Base-by-base conservation (phyloP, 257 asterid species). In the Ocimum tenuiflorum region DNA sequence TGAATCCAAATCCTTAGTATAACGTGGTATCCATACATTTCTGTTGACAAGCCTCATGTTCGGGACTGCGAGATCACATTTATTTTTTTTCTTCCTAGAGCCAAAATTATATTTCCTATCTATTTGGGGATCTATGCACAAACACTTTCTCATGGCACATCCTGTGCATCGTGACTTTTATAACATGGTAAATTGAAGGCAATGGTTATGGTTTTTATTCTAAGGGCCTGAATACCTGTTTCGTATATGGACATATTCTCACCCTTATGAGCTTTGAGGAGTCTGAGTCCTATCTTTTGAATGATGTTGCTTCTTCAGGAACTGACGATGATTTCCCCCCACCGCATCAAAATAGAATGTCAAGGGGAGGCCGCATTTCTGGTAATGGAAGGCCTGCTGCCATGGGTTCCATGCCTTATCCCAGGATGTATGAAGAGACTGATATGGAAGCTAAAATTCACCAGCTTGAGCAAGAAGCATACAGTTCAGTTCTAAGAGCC, bases 391-490 rank as follows among this genome's bases (percentile, higher is more conserved):
- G 91, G 80, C 75, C 87, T 53, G 75, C 84, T 64, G 74, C 80
- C 64, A 50, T 78, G 71, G 82, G 74, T 46, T 77, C 96, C 60
- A 76, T 77, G 18, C 91, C 92, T n/a, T 84, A 79, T 73, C 80
- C 94, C 49, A 79, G 83, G 79, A 69, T 76, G 85, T 73, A 78
- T 71, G 85, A 86, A 65, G 92, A 81, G 58, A 60, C 83, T 58
- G 94, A 89, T 51, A 87, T 92, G 96, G 87, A 87, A 65, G 89
- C 88, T 69, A 89, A 81, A 76, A 87, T 89, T 70, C 97, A 87
- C 80, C 89, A 85, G 82, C 91, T 85, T 60, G 98, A 87, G 85
- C 91, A 84, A 75, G 98, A 91, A 81, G 98, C 98, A 36, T 91
- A 91, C 77, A 75, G 81, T 72, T 82, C 95, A 31, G 83, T 91